These are phyloP conservation scores for Suhomyces pyralidae DNA, from an alignment of 805 yeast genomes.

Conservation along the genomic window DNA sequence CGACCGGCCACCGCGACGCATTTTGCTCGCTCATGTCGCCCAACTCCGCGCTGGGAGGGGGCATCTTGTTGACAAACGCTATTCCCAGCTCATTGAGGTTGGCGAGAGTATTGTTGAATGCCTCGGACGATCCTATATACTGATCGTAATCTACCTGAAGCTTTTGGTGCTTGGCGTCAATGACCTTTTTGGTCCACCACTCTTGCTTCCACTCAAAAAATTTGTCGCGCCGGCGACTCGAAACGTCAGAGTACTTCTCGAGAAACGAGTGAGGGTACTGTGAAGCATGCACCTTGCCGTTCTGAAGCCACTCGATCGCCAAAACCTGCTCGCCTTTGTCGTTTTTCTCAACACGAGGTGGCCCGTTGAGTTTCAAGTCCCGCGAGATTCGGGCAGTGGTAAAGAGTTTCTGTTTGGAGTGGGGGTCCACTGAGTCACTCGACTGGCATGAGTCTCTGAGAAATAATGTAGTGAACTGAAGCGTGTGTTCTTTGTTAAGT, in stretches of 20 bases:
- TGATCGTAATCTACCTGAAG: constrained; percentile 35
- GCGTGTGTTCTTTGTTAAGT: constrained; percentile 19
- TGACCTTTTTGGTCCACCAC: constrained; percentile 35
- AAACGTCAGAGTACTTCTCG: constrained; percentile 35
- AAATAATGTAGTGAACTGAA: constrained; percentile 49
- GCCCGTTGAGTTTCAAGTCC: constrained; percentile 32
- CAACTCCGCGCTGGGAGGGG: constrained; percentile 33
- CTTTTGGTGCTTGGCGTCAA: constrained; percentile 17
- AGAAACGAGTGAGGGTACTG: constrained; percentile 48
- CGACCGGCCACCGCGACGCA: constrained; percentile 41
- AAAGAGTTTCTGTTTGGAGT: constrained; percentile 59
- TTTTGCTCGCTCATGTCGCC: constrained; percentile 37
- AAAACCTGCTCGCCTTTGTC: constrained; percentile 24
- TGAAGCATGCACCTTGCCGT: constrained; percentile 24
- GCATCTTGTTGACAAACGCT: constrained; percentile 52
- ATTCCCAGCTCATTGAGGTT: constrained; percentile 57
- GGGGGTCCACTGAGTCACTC: constrained; percentile 47
- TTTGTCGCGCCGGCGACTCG: constrained; percentile 33
- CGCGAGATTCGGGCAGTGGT: constrained; percentile 51
- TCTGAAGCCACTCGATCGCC: constrained; percentile 38
- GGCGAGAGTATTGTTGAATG: constrained; percentile 38
- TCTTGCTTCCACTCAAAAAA: constrained; percentile 29
- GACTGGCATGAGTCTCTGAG: constrained; percentile 63
- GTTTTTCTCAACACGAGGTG: constrained; percentile 31
- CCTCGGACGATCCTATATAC: constrained; percentile 26